Base-by-base conservation (phyloP, 345 rosid species). In the Schrenkiella parvula region DNA sequence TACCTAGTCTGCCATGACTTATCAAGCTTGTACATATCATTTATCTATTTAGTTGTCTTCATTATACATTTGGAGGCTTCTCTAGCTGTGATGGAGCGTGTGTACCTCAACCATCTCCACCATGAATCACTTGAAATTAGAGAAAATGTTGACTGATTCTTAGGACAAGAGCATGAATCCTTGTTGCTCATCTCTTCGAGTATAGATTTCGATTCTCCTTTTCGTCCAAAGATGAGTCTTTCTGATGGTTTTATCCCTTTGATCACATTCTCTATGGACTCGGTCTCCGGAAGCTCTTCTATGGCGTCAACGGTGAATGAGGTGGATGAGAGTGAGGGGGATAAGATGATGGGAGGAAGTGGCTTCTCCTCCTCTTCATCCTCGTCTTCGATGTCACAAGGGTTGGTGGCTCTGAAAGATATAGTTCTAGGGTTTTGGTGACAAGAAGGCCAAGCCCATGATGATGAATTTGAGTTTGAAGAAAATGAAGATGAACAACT, bases 361-460 rank as follows among this genome's bases (percentile, higher is more conserved):
- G 70, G 56, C 15, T 39, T 34, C 42, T 42, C 64, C 21, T 72
- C 46, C 15, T 58, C 66, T 2, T 26, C 43, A 14, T 43, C 23
- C n/a, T 61, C 57, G 0, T 72, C 68, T 11, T 60, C 62, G 2
- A n/a, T 25, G 19, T 60, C 50, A 11, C 1, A 34, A 43, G 57
- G 32, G 32, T 75, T 54, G 21, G 46, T 71, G 44, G 72, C 8
- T 63, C 84, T 78, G 51, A 85, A 87, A 71, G 97, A 93, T 26
- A 80, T 81, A 57, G 97, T 90, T 80, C 83, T 84, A 13, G 97
- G 96, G 15, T 82, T 84, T 41, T 89, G 91, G 58, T 88, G 79
- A 70, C 88, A 93, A 63, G 87, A 82, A 19, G 87, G 91, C 98
- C 96, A 92, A 46, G 87, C 83, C 93, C 96, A 92, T 12, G 85